Evolutionary conservation across 805 yeast genomes (phyloP), one percentile per base, ranked within the genome.

Genomic region (Yueomyces sp.): DNA sequence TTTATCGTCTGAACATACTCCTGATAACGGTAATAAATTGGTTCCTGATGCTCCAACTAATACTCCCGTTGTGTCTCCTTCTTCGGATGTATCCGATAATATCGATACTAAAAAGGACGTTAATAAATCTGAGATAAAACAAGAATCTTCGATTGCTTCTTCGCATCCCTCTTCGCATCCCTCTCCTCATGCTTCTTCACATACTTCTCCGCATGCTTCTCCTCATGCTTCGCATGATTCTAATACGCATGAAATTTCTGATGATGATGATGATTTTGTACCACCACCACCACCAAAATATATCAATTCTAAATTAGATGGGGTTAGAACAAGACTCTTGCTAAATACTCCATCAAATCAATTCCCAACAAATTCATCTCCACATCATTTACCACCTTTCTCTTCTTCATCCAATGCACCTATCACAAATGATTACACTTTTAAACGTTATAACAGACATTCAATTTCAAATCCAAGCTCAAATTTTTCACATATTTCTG

Each of bases 251-350:
- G 19, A 28, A 36, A 19, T 19, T 19, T 19, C 19, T 4, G 37
- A 39, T 9, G 39, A 43, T 5, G 37, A 47, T 6, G 54, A 44
- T 12, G 42, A 45, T 12, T 47, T 42, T 31, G 48, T 50, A 37
- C 58, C 55, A 40, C 49, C 51, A 36, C 51, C 52, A 4, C 55
- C 57, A 33, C 64, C 64, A n/a, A 52, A 54, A 37, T 52, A 46
- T 38, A 54, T 59, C 45, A 60, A 59, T 44, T 55, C 65, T 9
- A 60, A 54, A 45, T 48, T 60, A 26, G 62, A 59, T 40, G 63
- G 51, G 8, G 44, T 60, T 26, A 45, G 62, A 39, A 48, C 56
- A n/a, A 47, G 63, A 36, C 43, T 59, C 27, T 42, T 60, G 9
- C 44, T 52, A 36, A 56, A 53, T 40, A n/a, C 37, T 9, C n/a